These are phyloP conservation scores for Lactifluus subvellereus DNA, from an alignment of 768 basidiomycete genomes.

Conservation along the genomic window DNA sequence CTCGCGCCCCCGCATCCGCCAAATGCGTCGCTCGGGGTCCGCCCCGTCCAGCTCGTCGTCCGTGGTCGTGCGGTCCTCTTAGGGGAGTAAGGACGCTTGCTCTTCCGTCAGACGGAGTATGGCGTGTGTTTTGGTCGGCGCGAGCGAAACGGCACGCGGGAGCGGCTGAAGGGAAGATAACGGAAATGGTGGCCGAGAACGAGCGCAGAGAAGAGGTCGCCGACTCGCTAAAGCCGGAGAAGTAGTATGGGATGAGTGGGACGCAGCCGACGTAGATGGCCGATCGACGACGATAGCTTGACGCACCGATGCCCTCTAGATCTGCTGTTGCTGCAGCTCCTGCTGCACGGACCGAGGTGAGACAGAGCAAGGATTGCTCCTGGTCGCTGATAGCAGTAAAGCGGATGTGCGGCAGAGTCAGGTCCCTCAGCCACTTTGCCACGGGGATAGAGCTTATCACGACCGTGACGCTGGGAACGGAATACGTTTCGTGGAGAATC, in stretches of 20 bases:
- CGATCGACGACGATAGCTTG: slow-evolving; percentile 33
- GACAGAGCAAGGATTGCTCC: slow-evolving; percentile 54
- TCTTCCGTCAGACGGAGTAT: slow-evolving; percentile 57
- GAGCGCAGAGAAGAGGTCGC: slow-evolving; percentile 92
- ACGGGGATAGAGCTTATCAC: slow-evolving; percentile 89
- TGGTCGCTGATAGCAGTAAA: slow-evolving; percentile 34
- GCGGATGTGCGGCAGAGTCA: slow-evolving; percentile 28
- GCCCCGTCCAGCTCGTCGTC: slow-evolving; percentile 72
- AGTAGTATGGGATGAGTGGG: slow-evolving; percentile 82
- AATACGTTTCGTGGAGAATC: slow-evolving; percentile 68
- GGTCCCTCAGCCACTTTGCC: slow-evolving; percentile 48
- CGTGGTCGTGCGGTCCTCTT: slow-evolving; percentile 51
- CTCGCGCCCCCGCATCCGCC: slow-evolving; percentile 81
- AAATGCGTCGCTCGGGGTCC: slow-evolving; percentile 60
- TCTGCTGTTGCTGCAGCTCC: slow-evolving; percentile 5
- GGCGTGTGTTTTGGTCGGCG: slow-evolving; percentile 71
- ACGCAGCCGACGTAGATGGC: slow-evolving; percentile 66
- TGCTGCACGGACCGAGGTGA: slow-evolving; percentile 51
- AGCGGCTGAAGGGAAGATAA: slow-evolving; percentile 33
- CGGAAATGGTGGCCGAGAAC: slow-evolving; percentile 84
- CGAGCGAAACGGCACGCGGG: slow-evolving; percentile 56
- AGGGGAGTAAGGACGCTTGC: slow-evolving; percentile 50
- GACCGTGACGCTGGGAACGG: slow-evolving; percentile 78
- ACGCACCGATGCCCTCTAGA: slow-evolving; percentile 21
- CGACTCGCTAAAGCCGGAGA: slow-evolving; percentile 97